Evolutionary conservation across 768 basidiomycete genomes (phyloP).

Genomic region (Suillus lakei): DNA sequence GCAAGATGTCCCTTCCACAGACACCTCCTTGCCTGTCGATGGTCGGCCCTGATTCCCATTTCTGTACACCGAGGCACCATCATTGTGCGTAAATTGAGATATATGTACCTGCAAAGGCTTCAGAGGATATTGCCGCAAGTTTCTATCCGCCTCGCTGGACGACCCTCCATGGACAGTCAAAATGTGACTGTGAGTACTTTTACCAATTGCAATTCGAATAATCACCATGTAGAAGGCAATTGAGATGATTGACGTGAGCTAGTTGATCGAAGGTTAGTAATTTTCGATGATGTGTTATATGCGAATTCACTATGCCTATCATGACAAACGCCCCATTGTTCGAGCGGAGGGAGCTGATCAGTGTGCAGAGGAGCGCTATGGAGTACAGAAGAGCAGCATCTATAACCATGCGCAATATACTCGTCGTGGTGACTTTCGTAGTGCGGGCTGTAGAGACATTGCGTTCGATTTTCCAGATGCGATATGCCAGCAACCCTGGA

Average conservation of each 20-base stretch:
- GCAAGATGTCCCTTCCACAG: neutral
- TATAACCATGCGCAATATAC: slow-evolving; percentile 6
- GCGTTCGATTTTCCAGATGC: slow-evolving; percentile 12
- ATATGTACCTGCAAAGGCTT: slow-evolving; percentile 12
- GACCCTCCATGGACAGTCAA: neutral
- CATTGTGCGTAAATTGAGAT: neutral
- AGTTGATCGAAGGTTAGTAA: neutral
- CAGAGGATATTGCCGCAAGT: slow-evolving; percentile 3
- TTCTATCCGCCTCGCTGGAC: neutral
- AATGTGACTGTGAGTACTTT: neutral
- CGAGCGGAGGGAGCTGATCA: slow-evolving; percentile 3
- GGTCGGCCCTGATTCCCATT: neutral
- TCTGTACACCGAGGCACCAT: neutral
- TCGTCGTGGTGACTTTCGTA: neutral
- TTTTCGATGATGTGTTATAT: neutral
- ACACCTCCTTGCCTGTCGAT: neutral
- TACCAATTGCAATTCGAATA: slow-evolving; percentile 11
- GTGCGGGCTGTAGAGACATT: neutral
- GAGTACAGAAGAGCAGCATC: slow-evolving; percentile 13
- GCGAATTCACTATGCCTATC: slow-evolving; percentile 10
- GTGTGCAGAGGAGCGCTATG: neutral
- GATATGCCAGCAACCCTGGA: slow-evolving; percentile 9
- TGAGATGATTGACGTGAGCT: slow-evolving; percentile 11
- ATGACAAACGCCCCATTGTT: slow-evolving; percentile 9
- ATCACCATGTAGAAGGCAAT: slow-evolving; percentile 15